phyloP scores from a whole-genome alignment of 805 yeast genomes.

The Wickerhamiella lipophila region DNA sequence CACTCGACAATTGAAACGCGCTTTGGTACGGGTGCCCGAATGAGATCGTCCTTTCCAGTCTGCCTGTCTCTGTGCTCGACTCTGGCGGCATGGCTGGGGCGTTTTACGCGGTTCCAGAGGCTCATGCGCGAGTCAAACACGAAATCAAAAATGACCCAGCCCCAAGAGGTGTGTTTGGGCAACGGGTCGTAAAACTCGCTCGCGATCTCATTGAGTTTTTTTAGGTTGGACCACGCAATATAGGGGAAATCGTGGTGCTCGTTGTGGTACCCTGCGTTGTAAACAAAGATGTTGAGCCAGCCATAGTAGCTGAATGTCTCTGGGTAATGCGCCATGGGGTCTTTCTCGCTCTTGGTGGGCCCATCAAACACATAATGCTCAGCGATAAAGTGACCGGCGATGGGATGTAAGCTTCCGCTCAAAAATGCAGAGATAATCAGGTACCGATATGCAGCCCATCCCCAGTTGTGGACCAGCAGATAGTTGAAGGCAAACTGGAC shows the following conservation, averaged over 20 bases:
- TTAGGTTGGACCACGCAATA: slow-evolving; percentile 77
- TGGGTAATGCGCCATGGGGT: slow-evolving; percentile 28
- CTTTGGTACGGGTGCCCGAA: background rate
- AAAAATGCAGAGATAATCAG: slow-evolving; percentile 65
- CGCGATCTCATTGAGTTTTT: slow-evolving; percentile 52
- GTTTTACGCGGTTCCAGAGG: slow-evolving; percentile 71
- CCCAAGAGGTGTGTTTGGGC: slow-evolving; percentile 70
- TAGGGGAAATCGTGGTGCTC: slow-evolving; percentile 95
- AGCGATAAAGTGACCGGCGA: slow-evolving; percentile 93
- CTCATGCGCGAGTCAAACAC: slow-evolving; percentile 52
- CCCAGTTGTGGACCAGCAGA: slow-evolving; percentile 47
- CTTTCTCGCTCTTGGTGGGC: slow-evolving; percentile 18
- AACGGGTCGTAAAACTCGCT: slow-evolving; percentile 69
- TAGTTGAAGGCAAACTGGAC: slow-evolving; percentile 48
- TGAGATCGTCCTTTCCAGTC: background rate
- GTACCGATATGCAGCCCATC: slow-evolving; percentile 50
- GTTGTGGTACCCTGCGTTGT: slow-evolving; percentile 90
- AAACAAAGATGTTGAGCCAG: slow-evolving; percentile 56
- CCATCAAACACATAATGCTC: slow-evolving; percentile 64
- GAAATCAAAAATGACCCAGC: slow-evolving; percentile 60
- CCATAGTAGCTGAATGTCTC: slow-evolving; percentile 91
- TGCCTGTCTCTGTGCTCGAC: background rate
- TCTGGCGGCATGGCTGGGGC: slow-evolving; percentile 26
- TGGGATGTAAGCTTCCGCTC: slow-evolving; percentile 87
- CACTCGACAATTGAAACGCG: background rate